Conservation (phyloP, 192 early-diverging fungal genomes). For the Geranomyces michiganensis region DNA sequence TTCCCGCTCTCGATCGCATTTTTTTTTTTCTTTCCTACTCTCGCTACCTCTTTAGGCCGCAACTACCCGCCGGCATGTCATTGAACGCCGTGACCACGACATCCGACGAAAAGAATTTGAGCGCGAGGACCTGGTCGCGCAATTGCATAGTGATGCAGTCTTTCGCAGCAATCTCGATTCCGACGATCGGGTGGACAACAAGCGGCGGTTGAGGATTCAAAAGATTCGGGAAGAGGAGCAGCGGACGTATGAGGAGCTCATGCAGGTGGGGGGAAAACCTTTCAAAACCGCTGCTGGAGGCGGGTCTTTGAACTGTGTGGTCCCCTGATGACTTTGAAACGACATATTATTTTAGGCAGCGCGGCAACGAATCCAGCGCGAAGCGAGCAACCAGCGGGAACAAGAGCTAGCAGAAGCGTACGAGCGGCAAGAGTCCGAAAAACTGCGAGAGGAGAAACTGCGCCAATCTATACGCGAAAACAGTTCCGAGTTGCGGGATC, state of each 20-base stretch:
- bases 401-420: constrained; percentile 43
- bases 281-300: too few species aligned
- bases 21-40: too few species aligned
- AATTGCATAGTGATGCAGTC: constrained; percentile 48
- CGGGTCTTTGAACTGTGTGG: neutral
- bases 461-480: constrained; percentile 60
- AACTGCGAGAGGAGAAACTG: constrained; percentile 53
- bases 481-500: constrained; percentile 56
- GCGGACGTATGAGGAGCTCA: constrained; percentile 32
- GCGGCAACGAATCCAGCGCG: constrained; percentile 30
- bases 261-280: constrained; percentile 38
- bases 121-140: constrained; percentile 50
- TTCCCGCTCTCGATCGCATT: too few species aligned
- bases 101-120: constrained; percentile 43
- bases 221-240: constrained; percentile 40
- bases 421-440: constrained; percentile 37
- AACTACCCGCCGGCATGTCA: constrained; percentile 23
- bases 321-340: neutral
- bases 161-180: constrained; percentile 40
- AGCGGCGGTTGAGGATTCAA: constrained; percentile 43
- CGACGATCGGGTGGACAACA: constrained; percentile 52
- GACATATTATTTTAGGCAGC: constrained; percentile 28
- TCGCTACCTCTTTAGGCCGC: constrained; percentile 20
- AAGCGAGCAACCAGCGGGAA: constrained; percentile 33
- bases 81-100: constrained; percentile 44